A percentile compares a stretch with the other conserved stretches of the same genome.
These are phyloP conservation scores for Cryptococcus jaspeensis DNA, from an alignment of 1,284 basidiomycete genomes.

Conservation along the genomic window DNA sequence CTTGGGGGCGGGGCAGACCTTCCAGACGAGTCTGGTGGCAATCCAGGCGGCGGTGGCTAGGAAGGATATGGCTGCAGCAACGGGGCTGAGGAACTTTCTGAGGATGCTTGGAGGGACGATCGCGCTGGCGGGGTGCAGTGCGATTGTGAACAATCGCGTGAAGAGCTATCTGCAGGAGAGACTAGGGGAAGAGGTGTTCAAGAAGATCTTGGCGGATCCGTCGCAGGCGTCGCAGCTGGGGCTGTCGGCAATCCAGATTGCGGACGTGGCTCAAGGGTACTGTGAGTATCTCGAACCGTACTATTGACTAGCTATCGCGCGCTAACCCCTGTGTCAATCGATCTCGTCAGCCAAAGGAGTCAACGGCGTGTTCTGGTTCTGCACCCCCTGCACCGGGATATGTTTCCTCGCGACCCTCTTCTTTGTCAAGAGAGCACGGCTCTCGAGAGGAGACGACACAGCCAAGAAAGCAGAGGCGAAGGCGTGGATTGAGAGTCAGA, in stretches of 20 bases:
- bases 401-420: conserved; percentile 36
- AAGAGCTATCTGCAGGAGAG: conserved; percentile 14
- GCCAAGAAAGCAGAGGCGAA: conserved; percentile 44
- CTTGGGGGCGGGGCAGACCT: conserved; percentile 56
- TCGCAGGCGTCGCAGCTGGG: conserved; percentile 24
- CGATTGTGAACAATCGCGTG: conserved; percentile 42
- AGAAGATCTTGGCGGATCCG: conserved; percentile 33
- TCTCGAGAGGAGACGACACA: conserved; percentile 36
- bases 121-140: conserved; percentile 28
- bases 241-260: conserved; percentile 19
- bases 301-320: no score
- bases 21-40: conserved; percentile 46
- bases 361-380: conserved; percentile 39
- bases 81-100: conserved; percentile 43
- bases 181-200: conserved; percentile 3
- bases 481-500: conserved; percentile 41
- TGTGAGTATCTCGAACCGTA: conserved; percentile 31
- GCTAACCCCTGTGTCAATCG: background rate
- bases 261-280: conserved; percentile 36
- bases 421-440: conserved; percentile 39
- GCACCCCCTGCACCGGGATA: conserved; percentile 39
- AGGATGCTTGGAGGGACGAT: conserved; percentile 43
- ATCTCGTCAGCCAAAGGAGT: conserved; percentile 35
- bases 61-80: conserved; percentile 48
- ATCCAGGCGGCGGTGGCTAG: conserved; percentile 57